phyloP scores from a whole-genome alignment of 352 stramenopile genomes.

The Phytophthora kernoviae region DNA sequence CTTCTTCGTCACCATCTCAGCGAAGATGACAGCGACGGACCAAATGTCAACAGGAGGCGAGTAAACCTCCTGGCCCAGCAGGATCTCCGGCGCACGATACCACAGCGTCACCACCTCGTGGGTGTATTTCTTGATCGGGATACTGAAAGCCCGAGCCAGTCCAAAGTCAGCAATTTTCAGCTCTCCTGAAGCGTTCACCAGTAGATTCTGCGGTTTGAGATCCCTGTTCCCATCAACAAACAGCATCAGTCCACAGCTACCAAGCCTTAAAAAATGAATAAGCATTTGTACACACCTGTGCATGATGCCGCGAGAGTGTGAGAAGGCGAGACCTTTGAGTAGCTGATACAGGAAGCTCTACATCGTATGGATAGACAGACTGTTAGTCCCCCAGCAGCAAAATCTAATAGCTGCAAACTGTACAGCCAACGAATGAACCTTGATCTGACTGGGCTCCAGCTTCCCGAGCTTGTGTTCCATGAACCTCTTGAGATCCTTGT shows the following conservation, averaged over 20 bases:
- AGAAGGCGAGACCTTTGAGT: slow-evolving; percentile 87
- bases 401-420: neutral
- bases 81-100: slow-evolving; percentile 98
- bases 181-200: slow-evolving; percentile 93
- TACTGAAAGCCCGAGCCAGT: slow-evolving; percentile 95
- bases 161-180: slow-evolving; percentile 99
- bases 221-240: slow-evolving; percentile 64
- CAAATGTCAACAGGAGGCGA: slow-evolving; percentile 88
- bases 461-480: slow-evolving; percentile 91
- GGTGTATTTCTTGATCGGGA: slow-evolving; percentile 97
- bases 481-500: slow-evolving; percentile 97
- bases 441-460: slow-evolving; percentile 65
- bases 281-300: slow-evolving; percentile 55
- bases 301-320: slow-evolving; percentile 88
- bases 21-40: slow-evolving; percentile 88
- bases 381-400: neutral
- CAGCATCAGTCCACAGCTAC: neutral
- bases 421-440: slow-evolving; percentile 34
- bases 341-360: slow-evolving; percentile 86
- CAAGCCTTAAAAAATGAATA: neutral
- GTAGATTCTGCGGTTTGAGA: slow-evolving; percentile 98
- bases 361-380: no score
- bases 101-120: slow-evolving; percentile 99
- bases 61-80: slow-evolving; percentile 94
- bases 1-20: slow-evolving; percentile 86